Conservation (phyloP, 495 filamentous ascomycete species). For the Aspergillus incahuasiensis region DNA sequence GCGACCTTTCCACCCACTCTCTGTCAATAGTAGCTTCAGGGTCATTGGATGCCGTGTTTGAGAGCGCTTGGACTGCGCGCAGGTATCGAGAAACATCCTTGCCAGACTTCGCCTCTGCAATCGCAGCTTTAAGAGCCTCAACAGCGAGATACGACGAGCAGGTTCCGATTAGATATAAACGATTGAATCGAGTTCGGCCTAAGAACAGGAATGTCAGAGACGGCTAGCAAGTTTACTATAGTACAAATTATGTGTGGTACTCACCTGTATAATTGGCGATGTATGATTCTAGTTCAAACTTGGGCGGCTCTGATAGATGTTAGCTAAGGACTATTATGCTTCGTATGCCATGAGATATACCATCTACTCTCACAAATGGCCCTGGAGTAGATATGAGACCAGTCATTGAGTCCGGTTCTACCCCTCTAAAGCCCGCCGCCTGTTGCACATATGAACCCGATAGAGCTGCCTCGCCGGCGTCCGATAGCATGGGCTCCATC, state of each 20-base stretch:
- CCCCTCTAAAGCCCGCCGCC: background rate
- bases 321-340: background rate
- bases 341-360: constrained; percentile 14
- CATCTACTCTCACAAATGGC: constrained; percentile 28
- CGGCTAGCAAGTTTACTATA: background rate
- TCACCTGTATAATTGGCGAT: constrained; percentile 85
- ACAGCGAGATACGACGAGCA: constrained; percentile 69
- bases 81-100: constrained; percentile 70
- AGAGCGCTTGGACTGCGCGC: constrained; percentile 59
- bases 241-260: constrained; percentile 1
- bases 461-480: constrained; percentile 24
- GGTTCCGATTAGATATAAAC: constrained; percentile 74
- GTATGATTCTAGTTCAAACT: constrained; percentile 90
- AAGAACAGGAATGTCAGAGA: constrained; percentile 6
- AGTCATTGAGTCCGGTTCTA: constrained; percentile 14
- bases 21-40: constrained; percentile 60
- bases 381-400: constrained; percentile 6
- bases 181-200: constrained; percentile 72
- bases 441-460: constrained; percentile 12
- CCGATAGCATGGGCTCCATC: constrained; percentile 27
- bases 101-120: constrained; percentile 71
- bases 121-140: constrained; percentile 76
- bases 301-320: constrained; percentile 64
- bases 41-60: constrained; percentile 59
- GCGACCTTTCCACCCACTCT: constrained; percentile 62